Conservation (phyloP, 2,329 filamentous ascomycete genomes). For the Massarina eburnea region DNA sequence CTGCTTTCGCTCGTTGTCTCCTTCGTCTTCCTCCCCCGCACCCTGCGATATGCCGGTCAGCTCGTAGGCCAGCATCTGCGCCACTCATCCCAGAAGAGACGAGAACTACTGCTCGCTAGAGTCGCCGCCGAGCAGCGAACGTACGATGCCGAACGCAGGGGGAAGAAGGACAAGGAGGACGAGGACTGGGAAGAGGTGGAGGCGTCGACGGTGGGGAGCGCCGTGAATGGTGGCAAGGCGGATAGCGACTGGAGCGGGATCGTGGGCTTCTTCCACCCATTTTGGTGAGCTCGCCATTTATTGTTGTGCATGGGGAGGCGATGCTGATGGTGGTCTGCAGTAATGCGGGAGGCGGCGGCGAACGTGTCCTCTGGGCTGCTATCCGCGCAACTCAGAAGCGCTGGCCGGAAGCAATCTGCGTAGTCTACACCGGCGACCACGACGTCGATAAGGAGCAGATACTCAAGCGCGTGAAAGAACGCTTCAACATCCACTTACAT, state of each 20-base stretch:
- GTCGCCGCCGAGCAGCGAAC: conserved; percentile 33
- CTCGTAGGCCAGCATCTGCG: conserved; percentile 34
- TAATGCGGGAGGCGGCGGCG: conserved; percentile 94
- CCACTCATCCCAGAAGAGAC: conserved; percentile 33
- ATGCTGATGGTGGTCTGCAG: conserved; percentile 50
- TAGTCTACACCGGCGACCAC: conserved; percentile 95
- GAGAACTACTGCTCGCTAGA: conserved; percentile 36
- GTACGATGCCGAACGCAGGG: conserved; percentile 20
- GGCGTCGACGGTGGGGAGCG: conserved; percentile 50
- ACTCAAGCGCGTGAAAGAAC: conserved; percentile 71
- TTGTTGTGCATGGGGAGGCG: background rate
- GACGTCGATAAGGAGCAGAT: conserved; percentile 81
- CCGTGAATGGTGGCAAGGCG: conserved; percentile 46
- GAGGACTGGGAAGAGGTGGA: conserved; percentile 73
- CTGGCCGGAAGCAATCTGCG: conserved; percentile 85
- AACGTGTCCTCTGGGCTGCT: conserved; percentile 94
- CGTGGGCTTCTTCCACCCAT: conserved; percentile 96
- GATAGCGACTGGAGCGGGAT: conserved; percentile 76
- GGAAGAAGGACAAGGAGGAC: conserved; percentile 47
- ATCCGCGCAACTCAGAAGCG: conserved; percentile 85
- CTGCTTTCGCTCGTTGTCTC: conserved; percentile 23
- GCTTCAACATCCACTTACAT: conserved; percentile 91
- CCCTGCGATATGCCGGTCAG: conserved; percentile 29
- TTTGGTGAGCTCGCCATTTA: conserved; percentile 65
- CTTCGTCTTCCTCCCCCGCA: conserved; percentile 26